These are phyloP conservation scores for Leccinum uliginosum DNA, from an alignment of 768 basidiomycete genomes.

Conservation along the genomic window DNA sequence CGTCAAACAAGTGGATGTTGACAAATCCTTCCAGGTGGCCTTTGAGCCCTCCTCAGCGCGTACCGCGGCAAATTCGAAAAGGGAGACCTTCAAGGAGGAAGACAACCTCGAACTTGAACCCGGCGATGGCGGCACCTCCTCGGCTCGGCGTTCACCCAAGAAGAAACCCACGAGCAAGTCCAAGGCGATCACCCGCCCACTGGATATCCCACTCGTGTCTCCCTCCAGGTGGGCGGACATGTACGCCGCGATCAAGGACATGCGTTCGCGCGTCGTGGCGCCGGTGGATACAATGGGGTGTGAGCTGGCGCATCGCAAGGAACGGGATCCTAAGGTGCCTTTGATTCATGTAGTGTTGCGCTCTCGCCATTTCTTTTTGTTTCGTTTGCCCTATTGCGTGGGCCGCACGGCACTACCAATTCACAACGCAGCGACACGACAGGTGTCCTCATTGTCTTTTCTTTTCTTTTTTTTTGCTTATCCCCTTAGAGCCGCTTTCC, in stretches of 20 bases:
- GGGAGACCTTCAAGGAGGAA: not conserved
- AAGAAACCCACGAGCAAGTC: conserved; percentile 44
- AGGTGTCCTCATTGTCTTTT: not conserved
- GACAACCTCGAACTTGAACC: not conserved
- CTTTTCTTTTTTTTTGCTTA: not conserved
- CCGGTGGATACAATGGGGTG: conserved; percentile 96
- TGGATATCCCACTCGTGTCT: conserved; percentile 60
- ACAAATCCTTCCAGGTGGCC: not conserved
- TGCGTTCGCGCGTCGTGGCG: conserved; percentile 68
- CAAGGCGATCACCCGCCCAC: conserved; percentile 50
- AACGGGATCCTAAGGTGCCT: conserved; percentile 61
- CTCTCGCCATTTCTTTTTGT: too few species aligned
- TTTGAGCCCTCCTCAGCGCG: not conserved
- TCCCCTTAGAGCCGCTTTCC: not conserved
- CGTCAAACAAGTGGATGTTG: conserved; percentile 23
- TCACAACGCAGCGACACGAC: not conserved
- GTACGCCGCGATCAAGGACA: conserved; percentile 69
- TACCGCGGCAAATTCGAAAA: not conserved
- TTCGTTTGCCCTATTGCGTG: not conserved
- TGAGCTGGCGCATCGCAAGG: conserved; percentile 60
- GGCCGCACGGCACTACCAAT: not conserved
- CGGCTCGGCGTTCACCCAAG: not conserved
- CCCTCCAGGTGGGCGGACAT: conserved; percentile 65
- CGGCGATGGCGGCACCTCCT: not conserved
- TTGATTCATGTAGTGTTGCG: not conserved